Percentiles rank a stretch among this genome's conserved stretches.
Conservation (phyloP, 306 rosid species). For the Rosa multiflora region DNA sequence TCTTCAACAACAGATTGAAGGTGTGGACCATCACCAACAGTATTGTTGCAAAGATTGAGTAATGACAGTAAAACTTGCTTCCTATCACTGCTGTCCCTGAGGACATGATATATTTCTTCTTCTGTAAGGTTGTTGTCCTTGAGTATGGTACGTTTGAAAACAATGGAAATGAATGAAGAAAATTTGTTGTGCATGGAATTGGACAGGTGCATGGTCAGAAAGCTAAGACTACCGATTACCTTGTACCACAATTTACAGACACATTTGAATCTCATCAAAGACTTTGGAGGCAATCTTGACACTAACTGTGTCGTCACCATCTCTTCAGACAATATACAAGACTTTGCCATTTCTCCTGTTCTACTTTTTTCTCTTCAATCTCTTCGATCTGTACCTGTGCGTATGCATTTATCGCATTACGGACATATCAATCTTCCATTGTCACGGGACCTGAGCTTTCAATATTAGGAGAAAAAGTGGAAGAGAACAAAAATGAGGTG, state of each 20-base stretch:
- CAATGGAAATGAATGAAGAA: neutral
- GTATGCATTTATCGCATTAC: no score
- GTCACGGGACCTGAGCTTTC: no score
- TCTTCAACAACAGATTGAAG: neutral
- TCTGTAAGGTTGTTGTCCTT: no score
- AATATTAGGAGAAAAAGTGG: no score
- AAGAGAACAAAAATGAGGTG: no score
- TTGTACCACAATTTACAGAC: neutral
- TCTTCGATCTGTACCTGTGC: neutral
- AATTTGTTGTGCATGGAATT: neutral
- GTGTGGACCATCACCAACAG: neutral
- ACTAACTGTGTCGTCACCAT: neutral
- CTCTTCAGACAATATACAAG: neutral
- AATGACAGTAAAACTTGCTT: neutral
- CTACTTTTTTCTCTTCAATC: neutral
- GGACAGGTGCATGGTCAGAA: neutral
- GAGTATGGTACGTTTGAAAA: neutral
- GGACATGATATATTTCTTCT: no score
- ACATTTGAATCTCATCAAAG: slow-evolving; percentile 4
- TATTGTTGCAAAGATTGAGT: neutral
- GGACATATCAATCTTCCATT: no score
- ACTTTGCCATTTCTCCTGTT: neutral
- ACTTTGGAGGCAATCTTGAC: slow-evolving; percentile 12
- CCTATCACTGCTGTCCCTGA: neutral
- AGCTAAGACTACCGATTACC: neutral